These are phyloP conservation scores for Phaeosphaeriaceae sp. DNA, from an alignment of 2,329 filamentous ascomycete genomes.

Conservation along the genomic window DNA sequence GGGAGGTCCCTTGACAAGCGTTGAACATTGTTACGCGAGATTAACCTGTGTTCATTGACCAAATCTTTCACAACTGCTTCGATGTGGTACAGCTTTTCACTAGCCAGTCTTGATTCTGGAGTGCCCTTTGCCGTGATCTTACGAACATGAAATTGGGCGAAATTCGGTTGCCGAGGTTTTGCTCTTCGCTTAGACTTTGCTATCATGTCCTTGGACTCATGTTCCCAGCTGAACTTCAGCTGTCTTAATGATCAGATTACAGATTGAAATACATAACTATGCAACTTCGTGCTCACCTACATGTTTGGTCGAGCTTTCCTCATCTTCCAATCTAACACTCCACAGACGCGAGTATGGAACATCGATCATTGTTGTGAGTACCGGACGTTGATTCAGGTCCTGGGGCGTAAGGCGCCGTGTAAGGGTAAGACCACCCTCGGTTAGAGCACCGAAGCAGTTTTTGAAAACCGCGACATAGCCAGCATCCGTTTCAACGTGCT, in stretches of 20 bases:
- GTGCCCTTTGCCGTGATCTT: neutral
- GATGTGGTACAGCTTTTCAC: neutral
- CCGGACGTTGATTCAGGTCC: neutral
- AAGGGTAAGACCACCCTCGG: constrained; percentile 59
- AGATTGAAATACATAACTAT: neutral
- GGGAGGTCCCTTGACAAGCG: neutral
- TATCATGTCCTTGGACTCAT: neutral
- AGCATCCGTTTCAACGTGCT: constrained; percentile 13
- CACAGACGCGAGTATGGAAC: constrained; percentile 1
- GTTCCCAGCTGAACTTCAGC: neutral
- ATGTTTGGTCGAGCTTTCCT: neutral
- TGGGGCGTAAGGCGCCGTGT: constrained; percentile 3
- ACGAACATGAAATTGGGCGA: neutral
- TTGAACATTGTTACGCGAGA: neutral
- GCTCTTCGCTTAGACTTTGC: neutral
- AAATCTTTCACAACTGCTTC: neutral
- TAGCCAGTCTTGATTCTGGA: neutral
- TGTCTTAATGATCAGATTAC: neutral
- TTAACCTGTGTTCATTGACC: neutral
- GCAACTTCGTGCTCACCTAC: neutral
- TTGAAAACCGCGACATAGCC: constrained; percentile 26
- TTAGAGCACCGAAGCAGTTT: constrained; percentile 68
- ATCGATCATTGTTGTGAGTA: neutral
- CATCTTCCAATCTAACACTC: neutral
- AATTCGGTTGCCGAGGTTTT: neutral